Evolutionary conservation across 176 grass and related monocot species (phyloP), one percentile per base, ranked within the genome.

Genomic region (Puccinellia tenuiflora): DNA sequence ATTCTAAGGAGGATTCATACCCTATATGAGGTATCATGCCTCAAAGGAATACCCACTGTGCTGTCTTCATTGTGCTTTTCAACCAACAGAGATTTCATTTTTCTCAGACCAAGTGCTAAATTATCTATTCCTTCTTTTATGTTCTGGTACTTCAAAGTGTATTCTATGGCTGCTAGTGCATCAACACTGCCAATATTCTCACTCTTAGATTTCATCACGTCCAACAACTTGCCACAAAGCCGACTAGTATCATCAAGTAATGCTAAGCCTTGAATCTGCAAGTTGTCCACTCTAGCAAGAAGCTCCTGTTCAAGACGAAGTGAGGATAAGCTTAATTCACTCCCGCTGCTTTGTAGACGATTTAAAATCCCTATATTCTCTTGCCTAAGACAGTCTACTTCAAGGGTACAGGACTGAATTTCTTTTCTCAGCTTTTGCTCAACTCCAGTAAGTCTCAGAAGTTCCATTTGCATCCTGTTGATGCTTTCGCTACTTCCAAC

Each of bases 391-490:
- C 81, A 89, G 46, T 86, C 91, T 10, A 90, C 35, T 60, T 93
- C 89, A 83, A 75, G 34, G 20, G 12, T 65, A 68, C 76, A 87
- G 0, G 91, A 91, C 15, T 91, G 81, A 52, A 93, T 54, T 84
- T 97, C 86, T 68, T 63, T 86, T 78, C 94, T 85, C 52, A 97
- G 54, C 54, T 83, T 85, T 83, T 91, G 88, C 69, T 97, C 91
- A 12, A 97, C 89, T 68, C 88, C 84, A 0, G 91, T 83, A 65
- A 93, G 31, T 77, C 91, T 89, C n/a, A 91, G 12, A 76, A 91
- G 94, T 83, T 96, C 93, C 81, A 88, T 84, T 76, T 93, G 72
- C 68, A 83, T 59, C 74, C 31, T 90, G 30, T 12, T 73, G 9
- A 47, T 82, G 20, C 17, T 84, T 61, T 87, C 92, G 65, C 47